Evolutionary conservation across 2,329 filamentous ascomycete genomes (phyloP).

Genomic region (Bipolaris gigantea): DNA sequence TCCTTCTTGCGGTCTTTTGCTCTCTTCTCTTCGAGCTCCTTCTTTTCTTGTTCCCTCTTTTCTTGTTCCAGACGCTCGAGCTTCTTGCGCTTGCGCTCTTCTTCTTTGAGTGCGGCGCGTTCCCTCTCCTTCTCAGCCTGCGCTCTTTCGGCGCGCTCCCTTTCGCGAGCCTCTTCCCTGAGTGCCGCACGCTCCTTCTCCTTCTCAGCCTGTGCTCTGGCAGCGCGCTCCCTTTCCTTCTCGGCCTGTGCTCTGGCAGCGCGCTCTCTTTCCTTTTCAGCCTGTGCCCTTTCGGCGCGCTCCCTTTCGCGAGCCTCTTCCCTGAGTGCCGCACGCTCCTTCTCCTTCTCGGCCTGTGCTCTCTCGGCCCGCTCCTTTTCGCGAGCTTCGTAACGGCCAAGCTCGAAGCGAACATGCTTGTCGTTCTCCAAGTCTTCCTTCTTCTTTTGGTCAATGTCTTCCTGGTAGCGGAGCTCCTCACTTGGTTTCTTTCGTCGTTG

Average conservation of each 20-base stretch:
- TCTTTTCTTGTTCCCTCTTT: slow-evolving; percentile 6
- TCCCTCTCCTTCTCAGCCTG: slow-evolving; percentile 23
- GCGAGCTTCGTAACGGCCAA: slow-evolving; percentile 26
- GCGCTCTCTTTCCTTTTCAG: slow-evolving; percentile 9
- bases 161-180: slow-evolving; percentile 22
- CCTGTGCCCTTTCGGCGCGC: slow-evolving; percentile 22
- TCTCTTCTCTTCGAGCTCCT: slow-evolving; percentile 9
- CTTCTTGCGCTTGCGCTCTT: slow-evolving; percentile 4
- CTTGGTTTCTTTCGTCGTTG: slow-evolving; percentile 23
- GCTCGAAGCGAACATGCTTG: slow-evolving; percentile 34
- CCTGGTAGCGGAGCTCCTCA: slow-evolving; percentile 27
- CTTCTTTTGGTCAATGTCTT: slow-evolving; percentile 26
- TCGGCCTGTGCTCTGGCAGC: slow-evolving; percentile 3
- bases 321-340: slow-evolving; percentile 21
- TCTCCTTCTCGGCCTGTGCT: slow-evolving; percentile 22
- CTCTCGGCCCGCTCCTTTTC: slow-evolving; percentile 26
- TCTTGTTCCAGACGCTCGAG: slow-evolving; percentile 4
- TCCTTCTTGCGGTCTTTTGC: slow-evolving; percentile 23
- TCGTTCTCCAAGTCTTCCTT: slow-evolving; percentile 23
- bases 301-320: slow-evolving; percentile 25
- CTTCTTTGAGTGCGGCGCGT: slow-evolving; percentile 10
- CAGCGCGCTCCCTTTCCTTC: slow-evolving; percentile 25
- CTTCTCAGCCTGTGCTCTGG: slow-evolving; percentile 26
- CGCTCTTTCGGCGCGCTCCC: slow-evolving; percentile 23
- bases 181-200: slow-evolving; percentile 21